Conservation (phyloP, 1,284 basidiomycete genomes). For the Trametes versicolor region DNA sequence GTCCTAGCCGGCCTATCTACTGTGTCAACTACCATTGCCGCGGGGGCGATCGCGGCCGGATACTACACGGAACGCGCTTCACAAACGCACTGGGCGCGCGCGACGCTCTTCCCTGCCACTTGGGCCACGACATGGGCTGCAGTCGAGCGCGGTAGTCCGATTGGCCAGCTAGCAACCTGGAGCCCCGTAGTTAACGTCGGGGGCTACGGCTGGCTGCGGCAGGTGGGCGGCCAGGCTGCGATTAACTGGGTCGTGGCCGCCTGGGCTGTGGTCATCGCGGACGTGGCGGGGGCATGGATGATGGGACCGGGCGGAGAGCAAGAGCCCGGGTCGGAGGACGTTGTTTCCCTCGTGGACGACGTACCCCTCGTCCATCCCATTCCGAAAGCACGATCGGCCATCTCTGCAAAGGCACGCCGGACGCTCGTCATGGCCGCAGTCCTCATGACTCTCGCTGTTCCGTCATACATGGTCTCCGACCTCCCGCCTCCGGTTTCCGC, state of each 20-base stretch:
- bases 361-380: neutral
- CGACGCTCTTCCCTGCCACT: conserved; percentile 70
- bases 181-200: conserved; percentile 61
- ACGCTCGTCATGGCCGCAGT: conserved; percentile 50
- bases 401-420: conserved; percentile 32
- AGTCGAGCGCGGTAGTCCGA: conserved; percentile 62
- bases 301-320: conserved; percentile 51
- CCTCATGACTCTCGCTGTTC: conserved; percentile 61
- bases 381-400: neutral
- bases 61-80: conserved; percentile 42
- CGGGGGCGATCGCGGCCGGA: conserved; percentile 52
- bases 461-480: conserved; percentile 57
- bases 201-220: conserved; percentile 70
- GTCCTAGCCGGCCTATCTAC: conserved; percentile 54
- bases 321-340: conserved; percentile 22
- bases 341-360: conserved; percentile 28
- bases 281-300: conserved; percentile 61
- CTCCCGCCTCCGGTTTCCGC: conserved; percentile 58
- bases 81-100: conserved; percentile 52
- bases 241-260: conserved; percentile 76
- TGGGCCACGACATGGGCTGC: conserved; percentile 72
- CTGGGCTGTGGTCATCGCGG: conserved; percentile 74
- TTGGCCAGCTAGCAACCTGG: conserved; percentile 79
- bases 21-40: conserved; percentile 55
- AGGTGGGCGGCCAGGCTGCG: conserved; percentile 62